These are phyloP conservation scores for Cytospora schulzeri DNA, from an alignment of 2,329 filamentous ascomycete genomes.

Conservation along the genomic window DNA sequence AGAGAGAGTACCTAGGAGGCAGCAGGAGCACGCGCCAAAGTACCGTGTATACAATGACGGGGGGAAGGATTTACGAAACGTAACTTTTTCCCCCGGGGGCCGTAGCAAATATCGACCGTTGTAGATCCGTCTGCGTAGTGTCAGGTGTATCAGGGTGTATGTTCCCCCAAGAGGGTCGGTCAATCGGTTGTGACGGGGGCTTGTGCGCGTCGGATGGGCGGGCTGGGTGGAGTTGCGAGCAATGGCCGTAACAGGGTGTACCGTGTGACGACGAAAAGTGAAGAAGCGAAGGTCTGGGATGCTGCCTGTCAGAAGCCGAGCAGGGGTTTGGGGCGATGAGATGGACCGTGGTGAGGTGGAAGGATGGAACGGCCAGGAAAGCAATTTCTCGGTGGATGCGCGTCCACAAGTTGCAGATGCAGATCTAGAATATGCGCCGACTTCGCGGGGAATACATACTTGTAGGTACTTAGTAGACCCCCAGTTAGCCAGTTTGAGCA, in stretches of 20 bases:
- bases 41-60: slow-evolving; percentile 11
- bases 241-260: slow-evolving; percentile 12
- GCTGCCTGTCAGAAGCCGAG: slow-evolving; percentile 3
- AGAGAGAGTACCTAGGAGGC: background rate
- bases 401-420: background rate
- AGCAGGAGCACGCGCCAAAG: slow-evolving; percentile 3
- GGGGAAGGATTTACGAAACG: slow-evolving; percentile 10
- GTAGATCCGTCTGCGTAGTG: slow-evolving; percentile 10
- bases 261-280: slow-evolving; percentile 19
- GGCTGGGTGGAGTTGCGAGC: slow-evolving; percentile 14
- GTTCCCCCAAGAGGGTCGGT: slow-evolving; percentile 10
- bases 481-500: background rate
- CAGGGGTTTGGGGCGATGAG: slow-evolving; percentile 13
- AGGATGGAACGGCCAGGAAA: background rate
- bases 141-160: background rate
- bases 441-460: background rate
- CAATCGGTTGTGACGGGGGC: slow-evolving; percentile 15
- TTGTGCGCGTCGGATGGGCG: slow-evolving; percentile 15
- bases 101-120: slow-evolving; percentile 12
- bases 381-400: background rate
- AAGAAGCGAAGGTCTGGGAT: slow-evolving; percentile 16
- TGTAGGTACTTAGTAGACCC: background rate
- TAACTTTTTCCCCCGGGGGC: background rate
- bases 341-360: slow-evolving; percentile 1
- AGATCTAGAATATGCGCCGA: background rate